Conservation (phyloP, 2,329 filamentous ascomycete genomes). For the Onygenales sp. region DNA sequence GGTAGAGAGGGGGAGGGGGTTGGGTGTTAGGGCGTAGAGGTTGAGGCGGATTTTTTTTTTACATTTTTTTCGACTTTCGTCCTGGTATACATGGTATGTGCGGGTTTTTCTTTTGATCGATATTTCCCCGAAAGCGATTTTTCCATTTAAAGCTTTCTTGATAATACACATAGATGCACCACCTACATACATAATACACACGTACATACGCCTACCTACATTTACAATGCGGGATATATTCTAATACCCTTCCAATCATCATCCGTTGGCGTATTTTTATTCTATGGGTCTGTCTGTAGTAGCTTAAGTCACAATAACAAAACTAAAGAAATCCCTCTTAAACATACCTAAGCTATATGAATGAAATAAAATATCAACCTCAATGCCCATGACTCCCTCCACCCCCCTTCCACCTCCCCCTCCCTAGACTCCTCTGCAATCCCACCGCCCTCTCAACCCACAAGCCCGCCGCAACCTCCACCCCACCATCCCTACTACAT, state of each 20-base stretch:
- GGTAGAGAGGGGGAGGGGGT: not conserved
- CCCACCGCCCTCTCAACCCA: slow-evolving; percentile 45
- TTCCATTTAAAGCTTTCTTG: too few species aligned
- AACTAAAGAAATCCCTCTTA: too few species aligned
- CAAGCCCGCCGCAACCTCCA: slow-evolving; percentile 34
- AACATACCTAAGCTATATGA: not conserved
- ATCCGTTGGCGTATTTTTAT: too few species aligned
- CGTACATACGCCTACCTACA: too few species aligned
- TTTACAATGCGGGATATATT: too few species aligned
- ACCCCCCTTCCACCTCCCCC: slow-evolving; percentile 20
- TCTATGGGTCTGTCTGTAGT: too few species aligned
- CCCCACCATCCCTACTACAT: slow-evolving; percentile 33
- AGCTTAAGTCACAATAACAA: too few species aligned
- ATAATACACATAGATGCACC: too few species aligned
- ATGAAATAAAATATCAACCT: not conserved
- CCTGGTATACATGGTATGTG: not conserved
- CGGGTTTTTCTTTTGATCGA: not conserved
- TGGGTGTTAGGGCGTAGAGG: not conserved
- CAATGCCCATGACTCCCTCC: slow-evolving; percentile 3
- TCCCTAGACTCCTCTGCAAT: slow-evolving; percentile 37
- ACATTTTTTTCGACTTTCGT: not conserved
- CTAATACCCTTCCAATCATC: too few species aligned
- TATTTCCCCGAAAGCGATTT: too few species aligned
- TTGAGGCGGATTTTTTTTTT: not conserved
- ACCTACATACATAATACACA: too few species aligned